A percentile compares a stretch with the other conserved stretches of the same genome.
These are phyloP conservation scores for Crithidia sp. DNA, from an alignment of 208 protist species.

Conservation along the genomic window DNA sequence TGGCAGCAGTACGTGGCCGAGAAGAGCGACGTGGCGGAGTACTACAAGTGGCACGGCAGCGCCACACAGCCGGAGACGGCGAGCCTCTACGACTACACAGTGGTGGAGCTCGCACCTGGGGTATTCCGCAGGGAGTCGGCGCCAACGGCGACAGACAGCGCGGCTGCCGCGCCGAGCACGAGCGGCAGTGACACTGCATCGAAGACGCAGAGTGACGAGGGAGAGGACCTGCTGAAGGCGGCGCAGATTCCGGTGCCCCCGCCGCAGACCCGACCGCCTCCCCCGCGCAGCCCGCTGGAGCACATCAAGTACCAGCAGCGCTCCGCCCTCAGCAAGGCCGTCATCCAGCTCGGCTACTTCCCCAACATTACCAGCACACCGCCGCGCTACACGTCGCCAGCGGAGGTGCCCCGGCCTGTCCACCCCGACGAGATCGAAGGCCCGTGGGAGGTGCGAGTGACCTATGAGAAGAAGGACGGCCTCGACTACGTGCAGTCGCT, in stretches of 20 bases:
- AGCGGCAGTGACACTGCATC: neutral
- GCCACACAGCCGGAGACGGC: conserved; percentile 8
- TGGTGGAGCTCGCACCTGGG: conserved; percentile 82
- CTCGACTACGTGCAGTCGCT: conserved; percentile 74
- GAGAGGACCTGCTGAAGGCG: conserved; percentile 42
- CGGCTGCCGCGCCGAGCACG: conserved; percentile 24
- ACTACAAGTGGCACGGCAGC: conserved; percentile 68
- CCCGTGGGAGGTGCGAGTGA: conserved; percentile 82
- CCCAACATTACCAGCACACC: conserved; percentile 77
- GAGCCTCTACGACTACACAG: conserved; percentile 74
- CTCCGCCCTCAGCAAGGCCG: conserved; percentile 57
- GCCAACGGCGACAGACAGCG: neutral
- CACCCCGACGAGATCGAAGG: conserved; percentile 92
- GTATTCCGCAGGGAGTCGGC: conserved; percentile 35
- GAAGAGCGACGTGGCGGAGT: conserved; percentile 74
- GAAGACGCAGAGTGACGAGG: neutral
- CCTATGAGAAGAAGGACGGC: conserved; percentile 79
- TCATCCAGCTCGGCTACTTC: conserved; percentile 88
- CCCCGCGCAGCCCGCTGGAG: conserved; percentile 73
- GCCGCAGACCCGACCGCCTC: conserved; percentile 42
- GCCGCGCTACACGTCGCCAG: conserved; percentile 34
- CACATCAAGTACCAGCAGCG: conserved; percentile 71
- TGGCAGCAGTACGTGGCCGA: conserved; percentile 81
- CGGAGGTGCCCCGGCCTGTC: conserved; percentile 72
- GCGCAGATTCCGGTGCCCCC: conserved; percentile 73